phyloP scores from a whole-genome alignment of 139 green algal species.

The Auxenochlorella pyrenoidosa region DNA sequence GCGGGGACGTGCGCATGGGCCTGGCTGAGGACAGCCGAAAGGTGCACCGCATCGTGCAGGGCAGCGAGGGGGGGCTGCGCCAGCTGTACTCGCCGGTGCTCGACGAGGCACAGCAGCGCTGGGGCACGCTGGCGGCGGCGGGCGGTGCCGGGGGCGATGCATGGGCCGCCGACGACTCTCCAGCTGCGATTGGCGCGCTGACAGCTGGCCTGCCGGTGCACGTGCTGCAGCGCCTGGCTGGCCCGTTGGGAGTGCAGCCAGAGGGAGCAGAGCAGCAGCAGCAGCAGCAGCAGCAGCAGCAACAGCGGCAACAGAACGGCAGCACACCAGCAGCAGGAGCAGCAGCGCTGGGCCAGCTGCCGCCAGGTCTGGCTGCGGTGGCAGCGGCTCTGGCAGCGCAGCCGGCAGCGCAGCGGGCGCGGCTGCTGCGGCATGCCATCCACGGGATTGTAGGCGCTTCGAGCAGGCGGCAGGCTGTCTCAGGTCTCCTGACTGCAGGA shows the following conservation, averaged over 20 bases:
- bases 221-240: conserved; percentile 25
- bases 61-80: conserved; percentile 32
- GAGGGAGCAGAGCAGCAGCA: background rate
- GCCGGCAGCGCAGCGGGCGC: background rate
- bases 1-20: conserved; percentile 83
- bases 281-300: background rate
- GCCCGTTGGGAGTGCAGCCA: background rate
- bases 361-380: background rate
- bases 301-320: background rate
- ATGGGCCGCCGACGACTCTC: conserved; percentile 3
- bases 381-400: background rate
- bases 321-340: background rate
- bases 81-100: conserved; percentile 26
- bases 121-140: background rate
- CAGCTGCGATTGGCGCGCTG: conserved; percentile 1
- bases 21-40: conserved; percentile 89
- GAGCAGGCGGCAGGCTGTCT: conserved; percentile 37
- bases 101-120: background rate
- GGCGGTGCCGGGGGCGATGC: background rate
- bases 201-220: conserved; percentile 7
- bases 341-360: background rate
- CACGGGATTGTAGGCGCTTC: conserved; percentile 35
- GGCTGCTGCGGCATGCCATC: conserved; percentile 29
- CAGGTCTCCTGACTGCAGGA: conserved; percentile 40
- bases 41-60: conserved; percentile 73